Base-by-base conservation (phyloP, 345 rosid species). In the Toxicodendron radicans region DNA sequence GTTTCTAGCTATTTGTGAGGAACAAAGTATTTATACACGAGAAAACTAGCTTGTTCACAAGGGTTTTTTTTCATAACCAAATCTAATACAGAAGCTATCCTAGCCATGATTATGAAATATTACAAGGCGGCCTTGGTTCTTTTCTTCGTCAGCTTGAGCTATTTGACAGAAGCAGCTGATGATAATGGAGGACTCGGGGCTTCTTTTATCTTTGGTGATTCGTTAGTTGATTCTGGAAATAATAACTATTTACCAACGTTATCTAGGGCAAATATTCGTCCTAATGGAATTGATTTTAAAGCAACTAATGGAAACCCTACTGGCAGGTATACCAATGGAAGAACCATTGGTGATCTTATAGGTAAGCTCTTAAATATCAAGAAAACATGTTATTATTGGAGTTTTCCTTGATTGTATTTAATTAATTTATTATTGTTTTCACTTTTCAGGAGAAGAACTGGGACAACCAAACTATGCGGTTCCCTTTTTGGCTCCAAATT, bases 161-260 rank as follows among this genome's bases (percentile, higher is more conserved):
- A 48, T 53, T 30, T 70, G 2, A 68, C 35, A 10, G 61, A 35
- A 1, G 86, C 82, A n/a, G 80, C 77, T 32, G 82, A 68, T 49
- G 83, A 68, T 49, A 41, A 65, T 23, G 64, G 64, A 14, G 69
- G 17, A 0, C 51, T 83, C 10, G 95, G 88, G 12, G 97, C 94
- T 7, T 88, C 97, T 9, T 92, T 86, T 43, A 76, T 95, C 33
- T 95, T 92, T 6, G 99, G 97, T 1, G 99, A 95, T 80, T 95
- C 99, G 5, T 52, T 92, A 4, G 97, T 92, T 20, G 97, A 95
- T 58, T 97, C 95, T 10, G 97, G 99, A 30, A 95, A 95, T 66
- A 92, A 95, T 66, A 92, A 95, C 46, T 92, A 88, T 74, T 64
- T 95, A 16, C 86, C 85, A 16, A 95, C 97, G 18, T 74, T 92